Percentiles rank a stretch among this genome's conserved stretches.
Evolutionary conservation across 192 early-diverging fungal species (phyloP).

Genomic region (Coemansia sp.): DNA sequence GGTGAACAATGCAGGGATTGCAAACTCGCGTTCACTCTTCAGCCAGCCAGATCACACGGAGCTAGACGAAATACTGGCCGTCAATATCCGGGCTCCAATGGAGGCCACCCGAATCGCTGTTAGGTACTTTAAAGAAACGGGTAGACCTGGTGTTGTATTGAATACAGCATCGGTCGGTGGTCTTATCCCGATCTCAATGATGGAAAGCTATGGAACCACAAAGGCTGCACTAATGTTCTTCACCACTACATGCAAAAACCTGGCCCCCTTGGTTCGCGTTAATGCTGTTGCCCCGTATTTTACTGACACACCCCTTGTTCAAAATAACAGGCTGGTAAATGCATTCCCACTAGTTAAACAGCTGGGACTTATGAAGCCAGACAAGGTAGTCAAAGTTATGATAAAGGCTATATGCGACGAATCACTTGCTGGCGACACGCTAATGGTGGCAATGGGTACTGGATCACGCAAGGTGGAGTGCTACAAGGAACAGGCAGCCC

Average conservation of each 20-base stretch:
- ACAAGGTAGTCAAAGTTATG: constrained; percentile 60
- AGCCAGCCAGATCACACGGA: constrained; percentile 54
- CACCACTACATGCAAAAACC: constrained; percentile 46
- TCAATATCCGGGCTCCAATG: constrained; percentile 77
- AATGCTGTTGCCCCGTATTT: constrained; percentile 67
- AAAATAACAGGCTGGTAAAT: constrained; percentile 29
- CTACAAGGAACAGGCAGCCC: constrained; percentile 28
- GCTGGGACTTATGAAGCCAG: constrained; percentile 37
- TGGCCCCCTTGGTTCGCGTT: constrained; percentile 57
- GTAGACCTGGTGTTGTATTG: constrained; percentile 61
- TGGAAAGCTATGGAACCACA: constrained; percentile 75
- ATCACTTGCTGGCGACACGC: constrained; percentile 54
- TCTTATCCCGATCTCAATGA: constrained; percentile 51
- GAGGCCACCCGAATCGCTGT: constrained; percentile 72
- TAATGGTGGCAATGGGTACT: constrained; percentile 46
- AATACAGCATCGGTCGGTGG: constrained; percentile 79
- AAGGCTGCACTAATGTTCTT: constrained; percentile 75
- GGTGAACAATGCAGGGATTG: constrained; percentile 66
- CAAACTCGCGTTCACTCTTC: constrained; percentile 52
- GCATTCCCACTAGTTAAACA: constrained; percentile 32
- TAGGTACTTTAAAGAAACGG: constrained; percentile 54
- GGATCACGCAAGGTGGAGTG: constrained; percentile 23
- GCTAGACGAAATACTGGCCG: constrained; percentile 60
- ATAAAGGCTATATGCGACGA: constrained; percentile 60
- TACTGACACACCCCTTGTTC: constrained; percentile 57